Base-by-base conservation (phyloP, 2,329 filamentous ascomycete genomes). In the Phyllachora maydis region DNA sequence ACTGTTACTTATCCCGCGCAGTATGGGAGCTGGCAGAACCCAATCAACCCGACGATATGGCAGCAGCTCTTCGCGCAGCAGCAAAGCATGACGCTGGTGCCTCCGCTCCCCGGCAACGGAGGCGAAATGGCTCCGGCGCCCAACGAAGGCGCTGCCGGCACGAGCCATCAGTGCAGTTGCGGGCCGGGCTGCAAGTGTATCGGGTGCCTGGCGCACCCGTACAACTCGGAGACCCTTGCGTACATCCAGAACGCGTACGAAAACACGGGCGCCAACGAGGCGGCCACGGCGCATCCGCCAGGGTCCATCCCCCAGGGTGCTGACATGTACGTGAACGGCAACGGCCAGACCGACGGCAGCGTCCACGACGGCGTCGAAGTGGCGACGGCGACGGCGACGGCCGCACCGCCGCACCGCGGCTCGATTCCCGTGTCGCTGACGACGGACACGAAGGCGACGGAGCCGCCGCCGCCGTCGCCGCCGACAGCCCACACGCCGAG, bases 131-230 rank as follows among this genome's bases (percentile, higher is more conserved):
- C 8, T 14, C 6, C 19, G 6, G 6, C 17, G 3, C 12, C 23
- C 8, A 14, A 8, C 8, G 23, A 13, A 12, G 23, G 19, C 12
- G 3, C 18, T 14, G 12, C 18, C 19, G 32, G 30, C 11, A 36
- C 34, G 3, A 45, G 43, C 18, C 54, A 62, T 30, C 49, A 40
- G 19, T 78, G 72, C 35, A 52, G 53, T 22, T 78, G 72, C 36
- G 72, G 72, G 11, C 62, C 70, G 25, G 50, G 50, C 14, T 78
- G 72, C 32, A 58, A 68, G 32, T 78, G 72, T 37, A 49, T 76
- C 17, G 71, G 69, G 8, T 78, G 72, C 38, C 56, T 66, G 4
- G 64, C 63, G 3, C 70, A 76, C 39, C 67, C 71, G 8, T 72
- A 68, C 36, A 76, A 76, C 33, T 54, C 64, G 6, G 62, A 67